Base-by-base conservation (phyloP, 2,329 filamentous ascomycete genomes). In the Coniella lustricola region DNA sequence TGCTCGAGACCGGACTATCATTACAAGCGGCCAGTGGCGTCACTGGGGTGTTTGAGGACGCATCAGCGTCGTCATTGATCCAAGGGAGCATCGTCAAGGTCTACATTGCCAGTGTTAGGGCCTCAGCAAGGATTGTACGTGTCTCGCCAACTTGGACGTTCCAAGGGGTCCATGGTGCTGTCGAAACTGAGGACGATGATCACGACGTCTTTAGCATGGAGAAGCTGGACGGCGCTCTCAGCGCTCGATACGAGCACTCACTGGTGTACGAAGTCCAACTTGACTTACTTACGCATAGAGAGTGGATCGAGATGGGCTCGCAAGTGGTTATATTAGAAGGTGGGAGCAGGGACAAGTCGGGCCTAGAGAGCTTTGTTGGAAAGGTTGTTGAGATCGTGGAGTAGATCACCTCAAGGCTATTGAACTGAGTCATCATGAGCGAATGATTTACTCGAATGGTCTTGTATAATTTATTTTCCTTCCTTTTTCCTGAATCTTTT, bases 91-190 rank as follows among this genome's bases (percentile, higher is more conserved):
- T 84, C 31, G 82, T 90, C 4, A 90, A 94, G 25, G 79, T 91
- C 1, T 97, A 96, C 60, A 80, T 90, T 35, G 89, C 88, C 16
- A 96, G 90, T 60, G 83, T 97, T 13, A 79, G 91, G 8, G 85
- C 90, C 1, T 81, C 86, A 0, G 90, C 89, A 1, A 83, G 85
- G 51, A 79, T 97, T 1, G 63, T 85, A 21, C 76, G 77, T 29
- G 73, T 85, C 10, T 70, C 61, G 29, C 57, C 25, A 51, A 57
- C 48, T 35, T 53, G 33, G 50, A 49, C 36, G 50, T 59, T 57
- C 47, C 55, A 56, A 29, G 54, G 51, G 7, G 57, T 57, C 48
- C 54, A 56, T 29, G 54, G 50, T 5, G 57, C 57, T 9, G 56
- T 59, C 52, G 42, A 60, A 1, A 14, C 44, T 44, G 66, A 51